Conservation (phyloP, 2,329 filamentous ascomycete species). For the Monosporascus sp. region DNA sequence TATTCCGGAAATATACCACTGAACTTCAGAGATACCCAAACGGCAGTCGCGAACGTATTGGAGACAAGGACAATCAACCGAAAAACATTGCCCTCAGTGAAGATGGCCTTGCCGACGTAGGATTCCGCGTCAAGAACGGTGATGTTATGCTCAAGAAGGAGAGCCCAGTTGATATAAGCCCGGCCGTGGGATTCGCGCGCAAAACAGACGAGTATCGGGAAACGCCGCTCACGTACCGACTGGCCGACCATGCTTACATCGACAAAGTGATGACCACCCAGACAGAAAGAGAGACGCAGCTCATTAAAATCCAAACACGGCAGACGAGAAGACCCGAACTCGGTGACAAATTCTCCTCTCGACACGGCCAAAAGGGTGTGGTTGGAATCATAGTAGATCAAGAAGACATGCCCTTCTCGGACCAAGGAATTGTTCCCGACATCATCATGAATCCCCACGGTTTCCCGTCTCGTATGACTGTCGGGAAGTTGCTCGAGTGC, state of each 20-base stretch:
- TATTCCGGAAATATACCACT: conserved; percentile 91
- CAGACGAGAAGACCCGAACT: conserved; percentile 93
- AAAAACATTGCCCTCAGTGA: conserved; percentile 69
- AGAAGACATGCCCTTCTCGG: conserved; percentile 94
- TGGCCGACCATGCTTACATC: conserved; percentile 80
- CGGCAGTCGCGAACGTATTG: conserved; percentile 63
- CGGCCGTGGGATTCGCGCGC: conserved; percentile 65
- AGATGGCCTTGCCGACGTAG: conserved; percentile 88
- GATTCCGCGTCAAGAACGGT: conserved; percentile 69
- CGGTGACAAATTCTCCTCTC: conserved; percentile 97
- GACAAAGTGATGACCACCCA: conserved; percentile 95
- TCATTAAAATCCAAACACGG: conserved; percentile 93
- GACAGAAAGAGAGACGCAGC: conserved; percentile 77
- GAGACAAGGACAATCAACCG: conserved; percentile 57
- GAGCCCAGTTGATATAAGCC: conserved; percentile 71
- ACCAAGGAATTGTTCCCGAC: conserved; percentile 85
- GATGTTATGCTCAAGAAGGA: conserved; percentile 91
- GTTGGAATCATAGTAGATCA: conserved; percentile 95
- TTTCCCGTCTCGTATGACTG: conserved; percentile 99
- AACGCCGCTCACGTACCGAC: conserved; percentile 71
- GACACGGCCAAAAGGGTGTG: conserved; percentile 97
- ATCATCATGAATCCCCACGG: conserved; percentile 99
- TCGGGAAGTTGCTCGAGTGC: conserved; percentile 94
- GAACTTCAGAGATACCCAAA: conserved; percentile 88
- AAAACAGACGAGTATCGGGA: conserved; percentile 61